phyloP scores from a whole-genome alignment of 768 basidiomycete species.

The Lentinula sp. region DNA sequence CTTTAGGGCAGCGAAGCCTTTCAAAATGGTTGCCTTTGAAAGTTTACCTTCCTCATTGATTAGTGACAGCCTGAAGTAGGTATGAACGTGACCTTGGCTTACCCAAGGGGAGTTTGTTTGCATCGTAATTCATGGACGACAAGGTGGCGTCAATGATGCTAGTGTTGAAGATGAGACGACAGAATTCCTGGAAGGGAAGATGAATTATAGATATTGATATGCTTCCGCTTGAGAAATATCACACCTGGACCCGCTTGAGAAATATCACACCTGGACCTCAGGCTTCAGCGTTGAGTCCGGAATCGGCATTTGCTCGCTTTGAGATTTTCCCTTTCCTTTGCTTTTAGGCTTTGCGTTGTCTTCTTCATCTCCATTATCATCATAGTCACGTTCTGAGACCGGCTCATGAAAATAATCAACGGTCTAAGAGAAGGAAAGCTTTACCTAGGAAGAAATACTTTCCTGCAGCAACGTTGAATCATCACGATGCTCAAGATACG shows the following conservation, averaged over 20 bases:
- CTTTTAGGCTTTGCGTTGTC: conserved; percentile 13
- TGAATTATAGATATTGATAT: not conserved
- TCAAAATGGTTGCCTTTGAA: conserved; percentile 52
- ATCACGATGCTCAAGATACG: not conserved
- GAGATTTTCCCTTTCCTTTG: conserved; percentile 18
- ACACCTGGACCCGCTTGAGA: conserved; percentile 30
- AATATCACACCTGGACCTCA: conserved; percentile 35
- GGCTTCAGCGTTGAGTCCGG: conserved; percentile 38
- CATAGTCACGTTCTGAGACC: conserved; percentile 42
- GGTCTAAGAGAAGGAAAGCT: conserved; percentile 5
- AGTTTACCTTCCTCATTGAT: conserved; percentile 40
- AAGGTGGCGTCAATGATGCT: conserved; percentile 47
- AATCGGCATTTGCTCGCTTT: conserved; percentile 28
- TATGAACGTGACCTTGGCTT: not conserved
- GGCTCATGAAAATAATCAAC: not conserved
- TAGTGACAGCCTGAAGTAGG: not conserved
- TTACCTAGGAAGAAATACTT: conserved; percentile 59
- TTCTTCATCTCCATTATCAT: conserved; percentile 35
- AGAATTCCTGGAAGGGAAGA: conserved; percentile 27
- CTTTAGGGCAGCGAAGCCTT: conserved; percentile 54
- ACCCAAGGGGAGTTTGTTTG: conserved; percentile 58
- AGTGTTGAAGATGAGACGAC: conserved; percentile 47
- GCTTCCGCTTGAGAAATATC: not conserved
- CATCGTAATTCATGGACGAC: conserved; percentile 62
- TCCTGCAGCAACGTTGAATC: conserved; percentile 23